Evolutionary conservation across 768 basidiomycete species (phyloP), one percentile per base, ranked within the genome.

Genomic region (Pleurotus pulmonarius): DNA sequence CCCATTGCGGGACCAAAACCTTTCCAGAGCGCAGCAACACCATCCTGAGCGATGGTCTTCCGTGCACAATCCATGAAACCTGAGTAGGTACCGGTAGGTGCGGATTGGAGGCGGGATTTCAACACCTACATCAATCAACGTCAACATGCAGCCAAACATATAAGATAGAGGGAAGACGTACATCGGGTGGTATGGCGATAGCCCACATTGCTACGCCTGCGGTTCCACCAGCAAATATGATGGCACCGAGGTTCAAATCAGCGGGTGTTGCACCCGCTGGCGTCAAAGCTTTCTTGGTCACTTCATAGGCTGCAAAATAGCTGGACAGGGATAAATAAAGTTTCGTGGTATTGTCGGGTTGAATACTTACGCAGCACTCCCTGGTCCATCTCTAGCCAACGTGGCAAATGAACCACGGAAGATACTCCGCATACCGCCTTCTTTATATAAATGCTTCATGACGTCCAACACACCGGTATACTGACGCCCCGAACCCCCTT

Each of bases 181-280:
- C 95, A 70, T 99, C 96, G 46, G 96, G 95, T 47, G 97, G 97
- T 62, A 99, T 97, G 22, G 92, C 96, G 63, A 98, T 79, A 15
- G 90, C 78, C 97, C 97, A 99, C 97, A 99, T 98, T 38, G 94
- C 94, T 4, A 98, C 83, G 63, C 97, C 97, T 1, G 97, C 97
- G 40, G 83, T 86, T 53, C 95, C 97, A 61, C 97, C 97, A 51
- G 96, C 94, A 55, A 94, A 58, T 61, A 98, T 89, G 63, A 98
- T 83, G 15, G 90, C 88, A 29, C 90, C 80, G 24, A 99, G 78
- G 63, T 93, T 90, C 56, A 98, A 79, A 48, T 93, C 86, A 38
- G 84, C 79, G 2, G 90, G 80, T n/a, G 87, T 87, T 15, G 90
- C 77, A 29, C 90, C 90, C 40, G 80, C 82, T 5, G 94, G 92